phyloP scores from a whole-genome alignment of 164 flowering plant genomes.

The Santalum album region DNA sequence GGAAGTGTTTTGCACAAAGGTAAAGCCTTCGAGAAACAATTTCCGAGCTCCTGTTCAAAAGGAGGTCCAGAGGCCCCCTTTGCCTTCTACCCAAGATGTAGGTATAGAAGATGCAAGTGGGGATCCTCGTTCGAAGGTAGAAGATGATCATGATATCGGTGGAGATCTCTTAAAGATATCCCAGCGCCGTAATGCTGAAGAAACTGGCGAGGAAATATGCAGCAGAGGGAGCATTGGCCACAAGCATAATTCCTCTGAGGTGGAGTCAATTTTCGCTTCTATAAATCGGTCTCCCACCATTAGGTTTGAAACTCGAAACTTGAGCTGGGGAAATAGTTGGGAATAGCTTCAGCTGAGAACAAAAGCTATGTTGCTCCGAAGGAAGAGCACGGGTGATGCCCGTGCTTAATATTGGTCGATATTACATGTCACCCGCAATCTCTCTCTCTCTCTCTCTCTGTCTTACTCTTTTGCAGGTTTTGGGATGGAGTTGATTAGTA shows the following conservation, averaged over 20 bases:
- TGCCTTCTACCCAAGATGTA: constrained; percentile 24
- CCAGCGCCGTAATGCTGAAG: constrained; percentile 66
- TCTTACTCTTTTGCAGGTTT: too few relatives aligned
- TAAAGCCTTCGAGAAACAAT: constrained; percentile 68
- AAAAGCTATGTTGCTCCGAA: constrained; percentile 24
- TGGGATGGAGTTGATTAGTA: constrained; percentile 2
- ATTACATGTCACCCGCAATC: neutral
- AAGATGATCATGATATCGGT: constrained; percentile 80
- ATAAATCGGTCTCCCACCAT: constrained; percentile 38
- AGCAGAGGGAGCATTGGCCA: constrained; percentile 65
- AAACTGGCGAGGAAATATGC: constrained; percentile 52
- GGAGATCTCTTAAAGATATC: constrained; percentile 78
- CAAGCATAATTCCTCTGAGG: constrained; percentile 38
- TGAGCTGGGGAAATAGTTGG: constrained; percentile 73
- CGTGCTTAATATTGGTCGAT: neutral
- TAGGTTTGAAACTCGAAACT: constrained; percentile 40
- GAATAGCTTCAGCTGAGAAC: constrained; percentile 46
- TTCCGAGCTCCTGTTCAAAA: constrained; percentile 66
- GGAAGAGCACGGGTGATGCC: constrained; percentile 9
- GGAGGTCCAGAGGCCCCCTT: constrained; percentile 36
- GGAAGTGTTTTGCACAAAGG: constrained; percentile 70
- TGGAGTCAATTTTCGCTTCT: constrained; percentile 40
- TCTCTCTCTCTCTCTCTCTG: neutral
- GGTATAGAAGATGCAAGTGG: constrained; percentile 42
- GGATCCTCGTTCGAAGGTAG: constrained; percentile 60